phyloP scores from a whole-genome alignment of 768 basidiomycete species.

The Suillus discolor region DNA sequence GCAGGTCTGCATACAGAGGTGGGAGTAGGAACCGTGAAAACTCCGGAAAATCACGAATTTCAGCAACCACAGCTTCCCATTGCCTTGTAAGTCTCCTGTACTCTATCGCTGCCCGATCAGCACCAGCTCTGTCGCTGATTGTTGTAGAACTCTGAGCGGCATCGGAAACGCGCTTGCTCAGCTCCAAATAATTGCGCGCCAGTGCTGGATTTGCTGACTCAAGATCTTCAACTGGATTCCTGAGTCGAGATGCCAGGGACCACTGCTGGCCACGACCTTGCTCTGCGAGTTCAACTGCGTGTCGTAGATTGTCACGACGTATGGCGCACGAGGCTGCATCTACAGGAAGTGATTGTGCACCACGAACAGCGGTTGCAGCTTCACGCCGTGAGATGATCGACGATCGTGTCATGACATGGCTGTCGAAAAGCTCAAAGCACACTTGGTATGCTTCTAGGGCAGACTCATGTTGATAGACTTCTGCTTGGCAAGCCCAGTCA shows the following conservation, averaged over 20 bases:
- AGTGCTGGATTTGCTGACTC: background rate
- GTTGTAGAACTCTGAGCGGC: constrained; percentile 10
- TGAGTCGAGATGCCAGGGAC: constrained; percentile 28
- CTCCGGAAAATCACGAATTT: no score
- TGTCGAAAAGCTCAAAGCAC: no score
- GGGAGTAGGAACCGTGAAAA: no score
- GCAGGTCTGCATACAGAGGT: background rate
- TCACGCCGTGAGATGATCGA: constrained; percentile 7
- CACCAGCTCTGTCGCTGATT: background rate
- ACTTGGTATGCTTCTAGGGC: background rate
- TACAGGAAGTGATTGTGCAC: no score
- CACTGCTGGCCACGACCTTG: constrained; percentile 21
- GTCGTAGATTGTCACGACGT: constrained; percentile 2
- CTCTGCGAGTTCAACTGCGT: constrained; percentile 30
- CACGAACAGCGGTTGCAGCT: no score
- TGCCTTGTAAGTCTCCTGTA: background rate
- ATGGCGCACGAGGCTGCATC: constrained; percentile 22
- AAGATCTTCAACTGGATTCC: constrained; percentile 27
- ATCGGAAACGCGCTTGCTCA: background rate
- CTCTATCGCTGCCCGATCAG: background rate
- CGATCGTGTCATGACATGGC: no score
- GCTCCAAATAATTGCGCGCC: background rate
- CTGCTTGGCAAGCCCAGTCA: no score
- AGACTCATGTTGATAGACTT: no score
- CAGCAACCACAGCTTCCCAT: background rate